Evolutionary conservation across 2,329 filamentous ascomycete species (phyloP).

Genomic region (Alternaria tenuissima): DNA sequence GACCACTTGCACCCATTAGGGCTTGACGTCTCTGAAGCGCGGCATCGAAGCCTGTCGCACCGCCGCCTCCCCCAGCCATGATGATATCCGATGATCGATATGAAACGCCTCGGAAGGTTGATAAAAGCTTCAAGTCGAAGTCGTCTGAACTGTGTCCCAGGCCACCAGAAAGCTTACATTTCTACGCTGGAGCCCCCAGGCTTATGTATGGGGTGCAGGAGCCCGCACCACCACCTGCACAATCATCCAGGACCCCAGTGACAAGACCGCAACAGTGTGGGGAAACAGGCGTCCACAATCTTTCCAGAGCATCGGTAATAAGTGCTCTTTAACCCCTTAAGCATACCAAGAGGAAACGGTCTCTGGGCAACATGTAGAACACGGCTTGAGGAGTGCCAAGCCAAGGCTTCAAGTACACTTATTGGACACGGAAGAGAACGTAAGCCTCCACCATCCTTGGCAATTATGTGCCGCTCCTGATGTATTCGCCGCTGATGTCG

Average conservation of each 20-base stretch:
- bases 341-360: constrained; percentile 17
- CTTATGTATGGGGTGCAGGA: constrained; percentile 16
- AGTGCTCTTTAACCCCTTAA: constrained; percentile 18
- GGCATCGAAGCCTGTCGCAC: constrained; percentile 30
- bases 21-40: constrained; percentile 34
- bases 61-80: constrained; percentile 36
- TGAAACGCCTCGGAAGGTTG: neutral
- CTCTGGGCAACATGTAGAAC: constrained; percentile 10
- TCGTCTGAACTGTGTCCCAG: constrained; percentile 2
- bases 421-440: constrained; percentile 7
- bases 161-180: constrained; percentile 7
- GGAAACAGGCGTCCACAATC: constrained; percentile 12
- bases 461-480: constrained; percentile 5
- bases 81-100: constrained; percentile 12
- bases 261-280: constrained; percentile 18
- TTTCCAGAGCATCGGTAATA: constrained; percentile 14
- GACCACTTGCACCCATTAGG: constrained; percentile 49
- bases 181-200: constrained; percentile 8
- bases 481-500: constrained; percentile 12
- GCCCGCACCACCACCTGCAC: constrained; percentile 7
- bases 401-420: neutral
- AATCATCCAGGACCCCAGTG: constrained; percentile 32
- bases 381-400: constrained; percentile 5
- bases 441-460: constrained; percentile 11
- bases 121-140: neutral